A percentile compares a stretch with the other conserved stretches of the same genome.
phyloP scores from a whole-genome alignment of 371 early-diverging fungal genomes.

The Rhizomucor pusillus region DNA sequence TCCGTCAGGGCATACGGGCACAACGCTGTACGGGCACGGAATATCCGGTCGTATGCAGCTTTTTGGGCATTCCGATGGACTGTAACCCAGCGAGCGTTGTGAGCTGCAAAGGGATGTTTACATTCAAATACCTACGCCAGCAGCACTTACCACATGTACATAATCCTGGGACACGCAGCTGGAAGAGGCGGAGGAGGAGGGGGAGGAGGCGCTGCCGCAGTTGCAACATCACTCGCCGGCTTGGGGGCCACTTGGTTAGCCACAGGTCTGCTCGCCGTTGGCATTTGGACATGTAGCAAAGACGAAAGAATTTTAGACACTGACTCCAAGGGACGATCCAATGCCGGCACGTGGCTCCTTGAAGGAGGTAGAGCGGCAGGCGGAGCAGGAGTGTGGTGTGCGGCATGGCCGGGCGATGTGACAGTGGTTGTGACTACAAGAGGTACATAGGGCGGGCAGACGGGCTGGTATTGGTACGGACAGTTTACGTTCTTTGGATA shows the following conservation, averaged over 20 bases:
- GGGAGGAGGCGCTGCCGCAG: too few relatives aligned
- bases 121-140: not conserved
- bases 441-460: constrained; percentile 8
- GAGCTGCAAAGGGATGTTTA: not conserved
- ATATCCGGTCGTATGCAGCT: constrained; percentile 14
- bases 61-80: constrained; percentile 15
- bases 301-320: too few relatives aligned
- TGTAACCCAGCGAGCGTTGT: not conserved
- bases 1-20: not conserved
- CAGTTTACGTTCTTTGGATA: constrained; percentile 21
- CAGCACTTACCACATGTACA: constrained; percentile 11
- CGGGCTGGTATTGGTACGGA: constrained; percentile 17
- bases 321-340: too few relatives aligned
- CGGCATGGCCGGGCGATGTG: not conserved
- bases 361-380: not conserved
- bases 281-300: too few relatives aligned
- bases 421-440: not conserved
- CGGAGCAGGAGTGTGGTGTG: not conserved
- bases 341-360: too few relatives aligned
- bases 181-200: too few relatives aligned
- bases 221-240: too few relatives aligned
- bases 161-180: constrained; percentile 8
- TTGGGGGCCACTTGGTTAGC: too few relatives aligned
- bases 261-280: too few relatives aligned
- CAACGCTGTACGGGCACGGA: constrained; percentile 12